phyloP scores from a whole-genome alignment of 2,329 filamentous ascomycete species.

The Xenoacremonium recifei region DNA sequence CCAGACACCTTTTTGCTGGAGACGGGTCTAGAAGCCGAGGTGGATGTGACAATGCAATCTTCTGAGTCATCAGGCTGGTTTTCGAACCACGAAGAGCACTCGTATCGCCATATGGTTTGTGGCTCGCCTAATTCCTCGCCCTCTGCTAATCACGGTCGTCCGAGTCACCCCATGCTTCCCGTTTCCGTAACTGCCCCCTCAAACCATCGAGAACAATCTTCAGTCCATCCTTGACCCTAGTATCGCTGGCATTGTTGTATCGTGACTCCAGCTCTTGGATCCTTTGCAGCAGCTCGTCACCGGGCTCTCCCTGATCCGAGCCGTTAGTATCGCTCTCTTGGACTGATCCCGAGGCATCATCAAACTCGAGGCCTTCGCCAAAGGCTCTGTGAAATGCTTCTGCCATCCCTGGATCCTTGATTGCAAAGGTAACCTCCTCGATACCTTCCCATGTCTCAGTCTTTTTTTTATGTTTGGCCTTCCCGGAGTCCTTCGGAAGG shows the following conservation, averaged over 20 bases:
- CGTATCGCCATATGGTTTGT: too few relatives aligned
- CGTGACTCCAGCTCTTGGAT: constrained; percentile 18
- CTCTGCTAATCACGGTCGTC: too few relatives aligned
- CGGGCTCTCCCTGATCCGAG: neutral
- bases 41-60: too few relatives aligned
- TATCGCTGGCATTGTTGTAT: constrained; percentile 9
- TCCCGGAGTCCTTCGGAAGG: constrained; percentile 11
- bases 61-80: too few relatives aligned
- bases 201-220: neutral
- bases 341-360: neutral
- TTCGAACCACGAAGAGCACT: too few relatives aligned
- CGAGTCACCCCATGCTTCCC: too few relatives aligned
- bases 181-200: constrained; percentile 1
- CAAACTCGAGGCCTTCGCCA: constrained; percentile 28
- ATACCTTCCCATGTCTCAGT: constrained; percentile 21
- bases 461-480: neutral
- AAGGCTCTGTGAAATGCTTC: constrained; percentile 50
- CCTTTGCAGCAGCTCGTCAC: constrained; percentile 12
- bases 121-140: too few relatives aligned
- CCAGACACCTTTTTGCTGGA: too few relatives aligned
- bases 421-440: constrained; percentile 55
- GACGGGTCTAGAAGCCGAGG: too few relatives aligned
- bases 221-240: constrained; percentile 7
- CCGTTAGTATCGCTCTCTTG: neutral
- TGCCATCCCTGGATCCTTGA: constrained; percentile 51